phyloP scores from a whole-genome alignment of 108 stramenopile genomes.

The Skeletonema menzelii region DNA sequence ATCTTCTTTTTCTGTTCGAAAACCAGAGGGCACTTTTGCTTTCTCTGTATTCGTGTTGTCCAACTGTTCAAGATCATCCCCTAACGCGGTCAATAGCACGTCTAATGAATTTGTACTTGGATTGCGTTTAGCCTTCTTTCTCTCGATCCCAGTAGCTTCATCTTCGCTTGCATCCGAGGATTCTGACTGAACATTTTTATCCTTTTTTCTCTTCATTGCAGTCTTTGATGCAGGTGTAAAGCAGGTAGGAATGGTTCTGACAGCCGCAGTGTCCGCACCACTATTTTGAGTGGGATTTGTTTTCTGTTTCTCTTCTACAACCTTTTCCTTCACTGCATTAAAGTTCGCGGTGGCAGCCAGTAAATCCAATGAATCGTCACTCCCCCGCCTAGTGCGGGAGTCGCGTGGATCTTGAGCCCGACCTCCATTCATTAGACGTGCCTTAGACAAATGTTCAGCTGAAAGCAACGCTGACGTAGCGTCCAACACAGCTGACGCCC shows the following conservation, averaged over 20 bases:
- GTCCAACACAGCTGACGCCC: not conserved
- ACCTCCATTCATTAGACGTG: not conserved
- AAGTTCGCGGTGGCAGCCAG: not conserved
- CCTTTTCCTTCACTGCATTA: not conserved
- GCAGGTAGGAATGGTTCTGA: not conserved
- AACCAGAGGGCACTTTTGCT: not conserved
- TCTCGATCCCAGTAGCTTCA: not conserved
- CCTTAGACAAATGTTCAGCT: not conserved
- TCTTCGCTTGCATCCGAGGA: not conserved
- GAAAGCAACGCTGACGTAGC: not conserved
- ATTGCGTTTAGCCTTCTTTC: not conserved
- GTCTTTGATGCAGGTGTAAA: not conserved
- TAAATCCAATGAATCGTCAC: not conserved
- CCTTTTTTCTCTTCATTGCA: not conserved
- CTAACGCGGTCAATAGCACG: slow-evolving; percentile 23
- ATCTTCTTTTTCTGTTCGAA: not conserved
- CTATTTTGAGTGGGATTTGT: not conserved
- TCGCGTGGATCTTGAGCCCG: not conserved
- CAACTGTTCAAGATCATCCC: slow-evolving; percentile 16
- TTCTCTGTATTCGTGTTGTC: slow-evolving; percentile 1
- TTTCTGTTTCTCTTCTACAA: not conserved
- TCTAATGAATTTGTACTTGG: slow-evolving; percentile 26
- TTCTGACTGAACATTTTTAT: not conserved
- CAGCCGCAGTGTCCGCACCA: not conserved
- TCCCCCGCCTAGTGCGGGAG: not conserved